Conservation (phyloP, 2,329 filamentous ascomycete species). For the Shiraia bambusicola region DNA sequence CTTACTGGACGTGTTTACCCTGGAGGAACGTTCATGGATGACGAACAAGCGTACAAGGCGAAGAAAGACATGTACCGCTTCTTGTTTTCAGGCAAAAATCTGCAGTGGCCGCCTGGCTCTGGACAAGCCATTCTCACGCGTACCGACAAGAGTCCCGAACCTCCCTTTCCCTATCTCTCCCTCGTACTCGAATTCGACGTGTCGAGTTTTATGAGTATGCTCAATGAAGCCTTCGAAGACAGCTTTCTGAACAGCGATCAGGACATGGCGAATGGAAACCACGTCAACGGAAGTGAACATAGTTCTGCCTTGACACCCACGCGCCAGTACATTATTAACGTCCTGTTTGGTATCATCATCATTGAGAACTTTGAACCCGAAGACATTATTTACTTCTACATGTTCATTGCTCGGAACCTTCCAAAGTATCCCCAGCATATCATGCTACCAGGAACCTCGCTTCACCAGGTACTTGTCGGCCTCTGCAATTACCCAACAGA, state of each 20-base stretch:
- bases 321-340: conserved; percentile 88
- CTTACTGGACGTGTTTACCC: conserved; percentile 92
- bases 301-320: conserved; percentile 57
- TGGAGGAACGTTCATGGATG: conserved; percentile 72
- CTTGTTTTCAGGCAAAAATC: conserved; percentile 80
- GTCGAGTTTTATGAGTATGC: conserved; percentile 86
- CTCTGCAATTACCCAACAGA: conserved; percentile 81
- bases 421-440: conserved; percentile 97
- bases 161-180: conserved; percentile 81
- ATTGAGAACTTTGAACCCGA: conserved; percentile 70
- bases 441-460: conserved; percentile 79
- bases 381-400: conserved; percentile 93
- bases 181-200: conserved; percentile 86
- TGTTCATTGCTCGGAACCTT: conserved; percentile 95
- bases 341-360: conserved; percentile 88
- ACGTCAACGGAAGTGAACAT: conserved; percentile 52
- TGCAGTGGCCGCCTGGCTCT: conserved; percentile 71
- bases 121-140: conserved; percentile 63
- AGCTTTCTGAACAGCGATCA: conserved; percentile 82
- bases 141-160: conserved; percentile 58
- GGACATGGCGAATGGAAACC: conserved; percentile 60
- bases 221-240: conserved; percentile 98
- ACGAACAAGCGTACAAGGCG: conserved; percentile 70
- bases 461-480: conserved; percentile 77
- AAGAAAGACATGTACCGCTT: conserved; percentile 92